Conservation (phyloP, 2,329 filamentous ascomycete species). For the Cercospora zeae-maydis region DNA sequence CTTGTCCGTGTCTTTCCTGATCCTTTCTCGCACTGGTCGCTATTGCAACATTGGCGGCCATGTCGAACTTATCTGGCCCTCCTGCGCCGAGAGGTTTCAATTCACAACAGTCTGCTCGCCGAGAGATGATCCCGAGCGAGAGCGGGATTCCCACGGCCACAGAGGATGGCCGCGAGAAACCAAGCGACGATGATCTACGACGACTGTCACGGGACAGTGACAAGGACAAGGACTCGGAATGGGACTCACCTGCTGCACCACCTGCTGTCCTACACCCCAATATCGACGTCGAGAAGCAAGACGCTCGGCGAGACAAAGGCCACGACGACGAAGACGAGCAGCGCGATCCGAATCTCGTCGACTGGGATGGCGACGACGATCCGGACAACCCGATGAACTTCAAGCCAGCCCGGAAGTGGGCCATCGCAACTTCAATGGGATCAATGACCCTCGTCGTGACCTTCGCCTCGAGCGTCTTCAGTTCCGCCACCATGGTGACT, state of each 20-base stretch:
- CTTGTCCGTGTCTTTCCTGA: not conserved
- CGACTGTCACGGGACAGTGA: slow-evolving; percentile 1
- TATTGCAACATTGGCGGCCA: not conserved
- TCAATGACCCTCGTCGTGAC: slow-evolving; percentile 45
- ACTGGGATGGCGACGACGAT: slow-evolving; percentile 26
- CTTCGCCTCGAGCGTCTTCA: slow-evolving; percentile 47
- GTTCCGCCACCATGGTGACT: slow-evolving; percentile 20
- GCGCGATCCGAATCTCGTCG: slow-evolving; percentile 24
- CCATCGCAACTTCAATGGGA: slow-evolving; percentile 26
- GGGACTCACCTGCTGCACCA: not conserved
- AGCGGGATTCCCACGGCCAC: slow-evolving; percentile 4
- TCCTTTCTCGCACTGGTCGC: not conserved
- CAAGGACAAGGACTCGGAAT: slow-evolving; percentile 13
- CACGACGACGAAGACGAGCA: slow-evolving; percentile 14
- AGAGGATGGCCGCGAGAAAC: not conserved
- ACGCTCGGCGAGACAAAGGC: not conserved
- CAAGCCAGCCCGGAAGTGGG: slow-evolving; percentile 23
- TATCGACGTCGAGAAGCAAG: slow-evolving; percentile 20
- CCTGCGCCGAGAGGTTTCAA: not conserved
- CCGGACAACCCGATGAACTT: slow-evolving; percentile 26
- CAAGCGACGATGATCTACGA: not conserved
- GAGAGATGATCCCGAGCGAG: slow-evolving; percentile 5
- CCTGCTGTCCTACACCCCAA: not conserved
- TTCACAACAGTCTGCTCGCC: not conserved
- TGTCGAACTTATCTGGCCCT: slow-evolving; percentile 11